A percentile compares a stretch with the other conserved stretches of the same genome.
These are phyloP conservation scores for Paecilomyces niveus DNA, from an alignment of 2,329 filamentous ascomycete genomes.

Conservation along the genomic window DNA sequence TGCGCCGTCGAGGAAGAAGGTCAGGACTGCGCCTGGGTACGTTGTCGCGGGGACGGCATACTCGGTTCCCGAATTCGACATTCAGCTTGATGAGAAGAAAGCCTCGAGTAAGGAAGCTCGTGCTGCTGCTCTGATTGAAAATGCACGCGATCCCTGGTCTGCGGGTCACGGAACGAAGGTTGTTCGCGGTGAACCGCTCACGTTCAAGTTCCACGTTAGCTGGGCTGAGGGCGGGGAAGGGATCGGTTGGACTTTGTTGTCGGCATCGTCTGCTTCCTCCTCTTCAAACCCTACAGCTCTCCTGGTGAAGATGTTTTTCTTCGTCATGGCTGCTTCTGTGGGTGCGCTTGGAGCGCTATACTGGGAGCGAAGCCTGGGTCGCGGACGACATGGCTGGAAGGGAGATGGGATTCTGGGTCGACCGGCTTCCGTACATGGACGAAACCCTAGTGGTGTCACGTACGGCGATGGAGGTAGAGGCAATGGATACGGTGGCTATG, in stretches of 20 bases:
- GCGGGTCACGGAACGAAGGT: slow-evolving; percentile 54
- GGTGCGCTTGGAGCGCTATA: slow-evolving; percentile 30
- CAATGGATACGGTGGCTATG: slow-evolving; percentile 52
- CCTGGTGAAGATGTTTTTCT: slow-evolving; percentile 27
- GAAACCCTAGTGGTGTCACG: slow-evolving; percentile 45
- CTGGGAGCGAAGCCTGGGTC: slow-evolving; percentile 25
- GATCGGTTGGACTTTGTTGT: slow-evolving; percentile 24
- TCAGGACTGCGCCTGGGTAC: slow-evolving; percentile 53
- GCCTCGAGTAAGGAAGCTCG: slow-evolving; percentile 25
- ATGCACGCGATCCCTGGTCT: slow-evolving; percentile 40
- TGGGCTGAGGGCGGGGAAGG: slow-evolving; percentile 53
- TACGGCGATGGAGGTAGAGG: slow-evolving; percentile 48
- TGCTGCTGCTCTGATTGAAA: slow-evolving; percentile 36
- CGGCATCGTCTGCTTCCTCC: slow-evolving; percentile 1
- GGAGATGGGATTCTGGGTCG: slow-evolving; percentile 43
- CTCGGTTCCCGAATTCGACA: slow-evolving; percentile 64
- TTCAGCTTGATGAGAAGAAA: slow-evolving; percentile 21
- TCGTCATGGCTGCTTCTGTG: slow-evolving; percentile 27
- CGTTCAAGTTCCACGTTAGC: slow-evolving; percentile 69
- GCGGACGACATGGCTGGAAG: slow-evolving; percentile 22
- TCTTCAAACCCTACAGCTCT: slow-evolving; percentile 9
- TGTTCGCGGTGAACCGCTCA: slow-evolving; percentile 79
- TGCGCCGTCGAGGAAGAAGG: slow-evolving; percentile 40
- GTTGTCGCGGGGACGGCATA: slow-evolving; percentile 86
- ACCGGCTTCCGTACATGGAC: slow-evolving; percentile 31